Conservation (phyloP, 1,284 basidiomycete genomes). For the Rhodofomes roseus region DNA sequence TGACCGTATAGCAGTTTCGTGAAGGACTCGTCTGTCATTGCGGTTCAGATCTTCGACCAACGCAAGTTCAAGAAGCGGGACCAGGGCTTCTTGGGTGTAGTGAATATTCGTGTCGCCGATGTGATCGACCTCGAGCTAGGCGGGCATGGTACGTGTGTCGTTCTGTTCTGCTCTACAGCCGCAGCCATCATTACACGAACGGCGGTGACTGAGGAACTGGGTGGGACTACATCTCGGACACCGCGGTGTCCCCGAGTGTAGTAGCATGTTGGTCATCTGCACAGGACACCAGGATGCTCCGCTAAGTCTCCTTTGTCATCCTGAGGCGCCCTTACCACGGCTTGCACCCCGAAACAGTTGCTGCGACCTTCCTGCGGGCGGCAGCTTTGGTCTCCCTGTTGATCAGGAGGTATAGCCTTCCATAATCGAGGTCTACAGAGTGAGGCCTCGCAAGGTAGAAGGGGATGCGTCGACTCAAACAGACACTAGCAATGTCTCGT, state of each 20-base stretch:
- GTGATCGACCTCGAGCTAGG: slow-evolving; percentile 79
- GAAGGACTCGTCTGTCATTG: slow-evolving; percentile 85
- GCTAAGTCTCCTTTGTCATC: too few relatives aligned
- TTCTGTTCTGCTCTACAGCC: background rate
- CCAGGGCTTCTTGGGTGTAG: slow-evolving; percentile 90
- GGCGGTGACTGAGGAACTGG: background rate
- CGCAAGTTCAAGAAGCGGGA: slow-evolving; percentile 96
- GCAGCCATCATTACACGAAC: slow-evolving; percentile 21
- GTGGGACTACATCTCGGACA: background rate
- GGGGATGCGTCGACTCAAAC: too few relatives aligned
- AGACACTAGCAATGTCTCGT: too few relatives aligned
- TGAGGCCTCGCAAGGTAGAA: too few relatives aligned
- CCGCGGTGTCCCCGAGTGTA: background rate
- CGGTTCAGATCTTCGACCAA: slow-evolving; percentile 98
- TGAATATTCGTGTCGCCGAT: slow-evolving; percentile 83
- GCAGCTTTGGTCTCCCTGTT: too few relatives aligned
- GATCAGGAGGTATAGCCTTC: too few relatives aligned
- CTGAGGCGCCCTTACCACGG: too few relatives aligned
- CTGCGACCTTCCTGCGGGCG: too few relatives aligned
- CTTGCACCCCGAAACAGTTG: too few relatives aligned
- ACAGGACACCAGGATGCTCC: background rate
- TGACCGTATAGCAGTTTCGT: slow-evolving; percentile 54
- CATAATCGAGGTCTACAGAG: too few relatives aligned
- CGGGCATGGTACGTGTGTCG: slow-evolving; percentile 55
- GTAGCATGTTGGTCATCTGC: too few relatives aligned